These are phyloP conservation scores for Pleurotus pulmonarius DNA, from an alignment of 768 basidiomycete genomes.

Conservation along the genomic window DNA sequence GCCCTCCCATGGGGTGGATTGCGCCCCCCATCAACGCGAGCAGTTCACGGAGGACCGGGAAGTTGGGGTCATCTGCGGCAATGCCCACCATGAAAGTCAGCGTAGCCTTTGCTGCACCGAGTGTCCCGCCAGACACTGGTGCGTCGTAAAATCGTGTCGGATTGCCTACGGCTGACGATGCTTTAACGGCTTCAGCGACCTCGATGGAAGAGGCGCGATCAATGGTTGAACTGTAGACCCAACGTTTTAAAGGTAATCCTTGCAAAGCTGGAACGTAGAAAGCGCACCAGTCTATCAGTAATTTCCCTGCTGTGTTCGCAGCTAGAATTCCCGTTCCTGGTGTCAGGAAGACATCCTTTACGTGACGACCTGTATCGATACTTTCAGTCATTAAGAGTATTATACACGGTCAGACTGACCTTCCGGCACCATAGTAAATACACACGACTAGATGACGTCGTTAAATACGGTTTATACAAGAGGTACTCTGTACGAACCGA, in stretches of 20 bases:
- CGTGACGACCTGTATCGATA: conserved; percentile 27
- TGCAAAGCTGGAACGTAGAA: neutral
- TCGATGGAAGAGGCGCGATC: conserved; percentile 32
- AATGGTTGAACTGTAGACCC: conserved; percentile 34
- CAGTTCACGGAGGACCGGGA: conserved; percentile 28
- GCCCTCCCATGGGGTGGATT: conserved; percentile 34
- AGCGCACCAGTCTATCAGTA: conserved; percentile 39
- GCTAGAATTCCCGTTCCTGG: conserved; percentile 30
- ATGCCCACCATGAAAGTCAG: conserved; percentile 39
- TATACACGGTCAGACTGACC: conserved; percentile 15
- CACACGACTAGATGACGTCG: conserved; percentile 24
- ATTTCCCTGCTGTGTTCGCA: conserved; percentile 30
- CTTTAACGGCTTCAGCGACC: conserved; percentile 25
- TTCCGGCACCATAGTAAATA: conserved; percentile 40
- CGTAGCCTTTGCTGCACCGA: conserved; percentile 31
- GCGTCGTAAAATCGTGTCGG: conserved; percentile 33
- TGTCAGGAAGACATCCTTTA: conserved; percentile 32
- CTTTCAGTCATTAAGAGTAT: neutral
- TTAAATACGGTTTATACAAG: neutral
- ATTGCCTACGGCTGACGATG: conserved; percentile 10
- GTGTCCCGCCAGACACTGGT: conserved; percentile 39
- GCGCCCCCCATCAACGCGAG: conserved; percentile 33
- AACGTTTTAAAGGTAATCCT: neutral
- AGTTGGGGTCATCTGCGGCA: conserved; percentile 23
- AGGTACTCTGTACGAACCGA: conserved; percentile 19